Base-by-base conservation (phyloP, 306 rosid genomes). In the Canavalia ensiformis region DNA sequence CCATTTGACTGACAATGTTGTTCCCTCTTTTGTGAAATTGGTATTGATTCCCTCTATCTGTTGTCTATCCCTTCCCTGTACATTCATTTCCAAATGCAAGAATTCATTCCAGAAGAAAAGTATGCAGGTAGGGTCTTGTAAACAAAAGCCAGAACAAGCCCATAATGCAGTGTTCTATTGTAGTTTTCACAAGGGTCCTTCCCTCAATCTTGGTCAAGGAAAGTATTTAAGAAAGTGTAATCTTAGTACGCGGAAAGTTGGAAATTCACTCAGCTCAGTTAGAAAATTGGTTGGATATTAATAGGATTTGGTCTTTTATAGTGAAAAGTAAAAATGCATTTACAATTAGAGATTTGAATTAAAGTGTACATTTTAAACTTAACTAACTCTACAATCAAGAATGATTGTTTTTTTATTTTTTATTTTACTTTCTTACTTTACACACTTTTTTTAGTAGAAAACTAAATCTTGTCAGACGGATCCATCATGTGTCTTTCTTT, bases 1-100 rank as follows among this genome's bases (percentile, higher is more conserved):
- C 85, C 51, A 58, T 49, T 76, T 76, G 78, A 35, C 78, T 69
- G 82, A 58, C 82, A 59, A 49, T 33, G 44, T 76, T 82, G 86
- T 76, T 74, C 29, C 78, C 71, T 28, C 47, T 54, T 56, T 42
- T 25, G 67, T 5, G 56, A 64, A 73, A 73, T 59, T 6, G 51
- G 58, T 34, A 13, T 70, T 59, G 57, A 62, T 4, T 25, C 44
- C 47, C 63, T 7, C 42, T 29, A 12, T 50, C 51, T 33, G 3
- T 25, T 39, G 57, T 81, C 69, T 52, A 52, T 57, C 75, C 76
- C 47, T 75, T 10, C 84, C 13, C 78, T n/a, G 66, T 74, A 87
- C 75, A 57, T 51, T 54, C 44, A 67, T 79, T 74, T 63, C 37
- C 2, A 69, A 57, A 31, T 68, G 76, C 49, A 46, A 49, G 31